These are phyloP conservation scores for Kwoniella sp. DNA, from an alignment of 768 basidiomycete species.

Conservation along the genomic window DNA sequence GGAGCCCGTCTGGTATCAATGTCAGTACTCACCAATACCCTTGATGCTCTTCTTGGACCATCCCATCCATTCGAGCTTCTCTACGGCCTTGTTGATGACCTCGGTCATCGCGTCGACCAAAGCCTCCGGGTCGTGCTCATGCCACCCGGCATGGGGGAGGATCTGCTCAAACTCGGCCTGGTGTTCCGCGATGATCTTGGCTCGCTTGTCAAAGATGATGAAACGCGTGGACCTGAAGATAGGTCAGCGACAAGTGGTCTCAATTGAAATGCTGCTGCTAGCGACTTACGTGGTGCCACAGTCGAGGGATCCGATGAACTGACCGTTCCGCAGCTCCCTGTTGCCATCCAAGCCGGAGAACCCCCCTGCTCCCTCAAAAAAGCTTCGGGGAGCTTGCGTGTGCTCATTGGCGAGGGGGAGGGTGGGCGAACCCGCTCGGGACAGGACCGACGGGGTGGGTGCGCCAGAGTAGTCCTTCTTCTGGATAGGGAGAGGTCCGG, in stretches of 20 bases:
- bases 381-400: slow-evolving; percentile 13
- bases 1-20: background rate
- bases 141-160: slow-evolving; percentile 92
- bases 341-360: slow-evolving; percentile 23
- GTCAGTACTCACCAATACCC: slow-evolving; percentile 80
- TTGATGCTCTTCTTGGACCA: slow-evolving; percentile 78
- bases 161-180: slow-evolving; percentile 94
- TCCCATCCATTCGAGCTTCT: slow-evolving; percentile 66
- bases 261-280: background rate
- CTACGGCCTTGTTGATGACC: slow-evolving; percentile 70
- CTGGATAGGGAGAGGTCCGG: slow-evolving; percentile 33
- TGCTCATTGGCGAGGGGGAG: slow-evolving; percentile 38
- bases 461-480: slow-evolving; percentile 30
- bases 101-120: slow-evolving; percentile 56
- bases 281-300: slow-evolving; percentile 83
- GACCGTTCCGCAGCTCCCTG: slow-evolving; percentile 45
- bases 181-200: slow-evolving; percentile 79
- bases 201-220: slow-evolving; percentile 81
- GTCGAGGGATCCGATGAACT: slow-evolving; percentile 88
- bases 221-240: slow-evolving; percentile 73
- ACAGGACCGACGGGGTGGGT: slow-evolving; percentile 39
- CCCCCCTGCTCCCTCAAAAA: slow-evolving; percentile 23
- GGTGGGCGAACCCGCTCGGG: slow-evolving; percentile 46
- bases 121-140: slow-evolving; percentile 85
- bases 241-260: background rate